Evolutionary conservation across 495 filamentous ascomycete genomes (phyloP).

Genomic region (Aspergillus saccharolyticus): DNA sequence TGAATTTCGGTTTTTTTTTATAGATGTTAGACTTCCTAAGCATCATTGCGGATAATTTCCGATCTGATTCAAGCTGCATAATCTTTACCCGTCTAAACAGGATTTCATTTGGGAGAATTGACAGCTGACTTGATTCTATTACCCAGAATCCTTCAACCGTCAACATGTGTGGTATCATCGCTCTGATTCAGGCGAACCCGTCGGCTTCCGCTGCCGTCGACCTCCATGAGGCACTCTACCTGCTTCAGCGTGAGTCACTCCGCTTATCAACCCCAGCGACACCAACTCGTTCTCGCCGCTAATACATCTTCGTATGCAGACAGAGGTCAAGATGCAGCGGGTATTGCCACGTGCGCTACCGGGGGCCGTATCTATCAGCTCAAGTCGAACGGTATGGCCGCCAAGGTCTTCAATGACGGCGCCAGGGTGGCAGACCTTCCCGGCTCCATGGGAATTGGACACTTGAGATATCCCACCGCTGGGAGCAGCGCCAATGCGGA

Average conservation of each 20-base stretch:
- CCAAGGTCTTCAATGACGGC: conserved; percentile 79
- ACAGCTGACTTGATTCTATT: conserved; percentile 15
- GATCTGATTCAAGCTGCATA: conserved; percentile 28
- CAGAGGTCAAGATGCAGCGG: conserved; percentile 87
- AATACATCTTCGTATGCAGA: conserved; percentile 20
- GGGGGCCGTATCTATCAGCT: conserved; percentile 83
- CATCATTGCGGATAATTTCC: conserved; percentile 41
- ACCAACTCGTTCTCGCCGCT: neutral
- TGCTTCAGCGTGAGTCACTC: conserved; percentile 61
- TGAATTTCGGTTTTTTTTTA: conserved; percentile 43
- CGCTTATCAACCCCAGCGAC: neutral
- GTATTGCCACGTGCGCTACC: conserved; percentile 69
- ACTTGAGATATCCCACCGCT: conserved; percentile 87
- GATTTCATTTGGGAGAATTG: neutral
- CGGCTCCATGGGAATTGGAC: conserved; percentile 84
- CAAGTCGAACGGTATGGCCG: conserved; percentile 90
- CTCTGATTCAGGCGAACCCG: conserved; percentile 68
- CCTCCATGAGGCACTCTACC: conserved; percentile 84
- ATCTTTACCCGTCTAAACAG: conserved; percentile 15
- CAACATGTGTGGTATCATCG: conserved; percentile 79
- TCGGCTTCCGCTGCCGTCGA: conserved; percentile 65
- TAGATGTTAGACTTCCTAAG: conserved; percentile 51
- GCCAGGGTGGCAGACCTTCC: conserved; percentile 71
- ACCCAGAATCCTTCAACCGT: conserved; percentile 15
- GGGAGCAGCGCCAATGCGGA: conserved; percentile 67